Evolutionary conservation across 1,139 yeast genomes (phyloP).

Genomic region (Pneumocystis oryctolagi): DNA sequence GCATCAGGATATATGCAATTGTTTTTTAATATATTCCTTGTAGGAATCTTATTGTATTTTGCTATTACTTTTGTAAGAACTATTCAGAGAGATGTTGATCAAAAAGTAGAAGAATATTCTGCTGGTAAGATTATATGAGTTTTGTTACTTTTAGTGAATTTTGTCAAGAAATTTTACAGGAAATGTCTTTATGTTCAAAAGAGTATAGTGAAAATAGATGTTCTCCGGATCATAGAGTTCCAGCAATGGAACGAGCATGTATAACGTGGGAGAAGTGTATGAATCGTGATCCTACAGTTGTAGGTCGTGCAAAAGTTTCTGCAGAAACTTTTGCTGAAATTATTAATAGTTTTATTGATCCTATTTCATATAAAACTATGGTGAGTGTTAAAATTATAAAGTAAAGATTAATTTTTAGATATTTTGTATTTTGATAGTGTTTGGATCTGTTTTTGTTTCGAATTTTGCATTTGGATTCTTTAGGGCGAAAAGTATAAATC

Average conservation of each 20-base stretch:
- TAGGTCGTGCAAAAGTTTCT: slow-evolving; percentile 63
- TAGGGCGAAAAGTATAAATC: slow-evolving; percentile 6
- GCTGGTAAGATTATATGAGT: neutral
- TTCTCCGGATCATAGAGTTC: slow-evolving; percentile 36
- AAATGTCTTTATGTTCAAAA: slow-evolving; percentile 55
- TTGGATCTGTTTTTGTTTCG: slow-evolving; percentile 19
- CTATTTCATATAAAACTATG: slow-evolving; percentile 63
- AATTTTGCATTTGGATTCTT: slow-evolving; percentile 13
- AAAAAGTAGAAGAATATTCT: slow-evolving; percentile 46
- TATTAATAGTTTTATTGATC: slow-evolving; percentile 58
- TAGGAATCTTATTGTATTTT: slow-evolving; percentile 40
- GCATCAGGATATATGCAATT: slow-evolving; percentile 61
- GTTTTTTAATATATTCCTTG: slow-evolving; percentile 44
- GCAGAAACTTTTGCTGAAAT: slow-evolving; percentile 77
- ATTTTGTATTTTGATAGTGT: slow-evolving; percentile 15
- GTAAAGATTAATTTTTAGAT: slow-evolving; percentile 6
- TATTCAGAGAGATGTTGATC: slow-evolving; percentile 54
- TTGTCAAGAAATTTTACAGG: slow-evolving; percentile 39
- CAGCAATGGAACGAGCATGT: slow-evolving; percentile 64
- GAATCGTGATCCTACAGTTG: slow-evolving; percentile 65
- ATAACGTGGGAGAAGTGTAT: slow-evolving; percentile 67
- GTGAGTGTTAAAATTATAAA: slow-evolving; percentile 1
- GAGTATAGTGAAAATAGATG: slow-evolving; percentile 66
- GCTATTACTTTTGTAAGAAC: slow-evolving; percentile 43
- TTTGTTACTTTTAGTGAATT: neutral